Evolutionary conservation across 2,329 filamentous ascomycete genomes (phyloP).

Genomic region (Exophiala dermatitidis): DNA sequence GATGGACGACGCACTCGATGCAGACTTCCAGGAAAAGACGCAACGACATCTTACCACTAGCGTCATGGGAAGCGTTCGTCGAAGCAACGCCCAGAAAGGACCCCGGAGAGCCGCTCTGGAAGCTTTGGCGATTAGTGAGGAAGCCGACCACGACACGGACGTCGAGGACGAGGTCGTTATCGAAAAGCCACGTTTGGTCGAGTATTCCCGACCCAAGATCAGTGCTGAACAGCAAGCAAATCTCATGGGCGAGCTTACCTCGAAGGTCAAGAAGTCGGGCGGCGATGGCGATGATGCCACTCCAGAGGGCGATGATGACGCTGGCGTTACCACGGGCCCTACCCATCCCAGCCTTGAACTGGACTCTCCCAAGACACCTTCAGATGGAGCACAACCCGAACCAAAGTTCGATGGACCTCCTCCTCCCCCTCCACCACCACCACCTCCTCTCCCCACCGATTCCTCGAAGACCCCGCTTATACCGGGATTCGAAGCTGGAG

Average conservation of each 20-base stretch:
- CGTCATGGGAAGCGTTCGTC: slow-evolving; percentile 64
- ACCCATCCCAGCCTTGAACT: slow-evolving; percentile 69
- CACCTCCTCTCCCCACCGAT: slow-evolving; percentile 29
- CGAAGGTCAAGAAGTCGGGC: slow-evolving; percentile 66
- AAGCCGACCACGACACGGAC: slow-evolving; percentile 48
- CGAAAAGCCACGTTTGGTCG: slow-evolving; percentile 71
- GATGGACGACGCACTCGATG: slow-evolving; percentile 67
- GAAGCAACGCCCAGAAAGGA: slow-evolving; percentile 41
- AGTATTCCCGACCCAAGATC: slow-evolving; percentile 67
- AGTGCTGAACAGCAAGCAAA: slow-evolving; percentile 56
- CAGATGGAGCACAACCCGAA: slow-evolving; percentile 54
- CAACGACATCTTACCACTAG: slow-evolving; percentile 62
- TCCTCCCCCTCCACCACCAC: slow-evolving; percentile 34
- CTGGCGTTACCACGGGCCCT: slow-evolving; percentile 64
- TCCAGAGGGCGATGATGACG: slow-evolving; percentile 32
- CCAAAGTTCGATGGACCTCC: slow-evolving; percentile 41
- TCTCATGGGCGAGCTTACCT: slow-evolving; percentile 63
- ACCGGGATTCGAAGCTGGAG: slow-evolving; percentile 38
- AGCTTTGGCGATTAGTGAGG: slow-evolving; percentile 33
- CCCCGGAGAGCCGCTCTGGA: slow-evolving; percentile 35
- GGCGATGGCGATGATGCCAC: slow-evolving; percentile 54
- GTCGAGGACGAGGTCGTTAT: slow-evolving; percentile 59
- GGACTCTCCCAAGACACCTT: slow-evolving; percentile 59
- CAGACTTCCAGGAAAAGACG: slow-evolving; percentile 48
- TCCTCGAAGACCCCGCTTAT: slow-evolving; percentile 24